Percentiles rank a stretch among this genome's conserved stretches.
These are phyloP conservation scores for Didymella pinodella DNA, from an alignment of 2,329 filamentous ascomycete genomes.

Conservation along the genomic window DNA sequence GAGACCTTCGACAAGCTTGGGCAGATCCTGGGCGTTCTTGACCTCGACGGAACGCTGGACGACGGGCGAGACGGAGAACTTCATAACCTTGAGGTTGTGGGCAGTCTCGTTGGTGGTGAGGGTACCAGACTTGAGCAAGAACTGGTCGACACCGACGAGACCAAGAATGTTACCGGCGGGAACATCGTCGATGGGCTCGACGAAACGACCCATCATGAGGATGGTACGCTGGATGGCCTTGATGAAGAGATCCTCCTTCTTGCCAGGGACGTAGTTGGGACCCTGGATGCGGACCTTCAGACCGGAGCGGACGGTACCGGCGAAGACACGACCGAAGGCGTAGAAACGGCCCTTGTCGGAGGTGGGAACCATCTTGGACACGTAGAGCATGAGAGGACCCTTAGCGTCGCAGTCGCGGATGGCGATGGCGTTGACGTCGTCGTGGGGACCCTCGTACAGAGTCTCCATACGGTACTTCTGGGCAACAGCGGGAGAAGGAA, in stretches of 20 bases:
- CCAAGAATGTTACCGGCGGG: conserved; percentile 99
- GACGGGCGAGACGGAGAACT: conserved; percentile 99
- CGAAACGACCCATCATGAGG: conserved; percentile 99
- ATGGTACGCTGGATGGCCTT: conserved; percentile 99
- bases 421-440: conserved; percentile 92
- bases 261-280: conserved; percentile 96
- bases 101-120: conserved; percentile 96
- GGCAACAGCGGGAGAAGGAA: conserved; percentile 93
- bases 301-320: conserved; percentile 96
- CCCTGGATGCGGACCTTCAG: conserved; percentile 99
- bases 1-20: conserved; percentile 99
- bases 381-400: conserved; percentile 99
- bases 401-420: conserved; percentile 99
- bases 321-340: conserved; percentile 99
- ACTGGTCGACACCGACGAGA: conserved; percentile 99
- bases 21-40: conserved; percentile 99
- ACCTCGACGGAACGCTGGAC: conserved; percentile 98
- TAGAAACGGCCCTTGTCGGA: conserved; percentile 99
- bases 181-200: conserved; percentile 98
- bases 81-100: conserved; percentile 99
- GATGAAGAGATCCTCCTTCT: conserved; percentile 99
- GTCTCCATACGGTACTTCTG: conserved; percentile 99
- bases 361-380: conserved; percentile 99
- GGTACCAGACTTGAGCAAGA: conserved; percentile 99
- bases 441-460: conserved; percentile 94